Evolutionary conservation across 805 yeast genomes (phyloP), one percentile per base, ranked within the genome.

Genomic region (Candida suzukii): DNA sequence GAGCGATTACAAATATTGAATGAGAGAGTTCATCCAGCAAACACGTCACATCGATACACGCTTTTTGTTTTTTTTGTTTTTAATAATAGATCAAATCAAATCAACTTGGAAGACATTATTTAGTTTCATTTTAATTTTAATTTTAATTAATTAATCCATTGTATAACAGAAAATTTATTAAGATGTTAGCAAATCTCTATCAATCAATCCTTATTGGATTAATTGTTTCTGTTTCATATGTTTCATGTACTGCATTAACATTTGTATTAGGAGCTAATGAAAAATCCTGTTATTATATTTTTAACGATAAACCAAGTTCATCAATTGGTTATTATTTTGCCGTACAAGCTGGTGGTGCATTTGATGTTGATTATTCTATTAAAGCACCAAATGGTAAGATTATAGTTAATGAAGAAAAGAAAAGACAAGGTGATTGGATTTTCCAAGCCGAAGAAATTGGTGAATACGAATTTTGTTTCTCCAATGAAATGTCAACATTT

Each of bases 391-490:
- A 66, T 40, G 78, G 78, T 26, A 70, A 67, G 36, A 57, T 71
- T 19, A 61, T 84, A 34, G 72, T 74, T 40, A 54, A 65, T 27
- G 83, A 81, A 41, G 66, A 67, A 37, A 78, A 80, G 50, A 78
- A 80, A 57, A 76, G 83, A 60, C 91, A 83, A 60, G 95, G 90
- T 12, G 95, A 88, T 55, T 82, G 82, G 68, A 68, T 77, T 7
- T 79, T 88, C 58, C 68, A 65, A 18, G 95, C 86, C 19, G 76
- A 74, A 33, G 56, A 59, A 39, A 58, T 62, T 17, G 96, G 96
- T 34, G 96, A 88, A 61, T 88, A 87, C 67, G 83, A 82, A 61
- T 82, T 88, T 60, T 88, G 96, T 65, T 87, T 88, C 67, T 66
- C 78, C 53, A 84, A 86, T 61, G 84, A 78, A 47, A 83, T 83